These are phyloP conservation scores for Trichoderma simmonsii DNA, from an alignment of 2,329 filamentous ascomycete species.

Conservation along the genomic window DNA sequence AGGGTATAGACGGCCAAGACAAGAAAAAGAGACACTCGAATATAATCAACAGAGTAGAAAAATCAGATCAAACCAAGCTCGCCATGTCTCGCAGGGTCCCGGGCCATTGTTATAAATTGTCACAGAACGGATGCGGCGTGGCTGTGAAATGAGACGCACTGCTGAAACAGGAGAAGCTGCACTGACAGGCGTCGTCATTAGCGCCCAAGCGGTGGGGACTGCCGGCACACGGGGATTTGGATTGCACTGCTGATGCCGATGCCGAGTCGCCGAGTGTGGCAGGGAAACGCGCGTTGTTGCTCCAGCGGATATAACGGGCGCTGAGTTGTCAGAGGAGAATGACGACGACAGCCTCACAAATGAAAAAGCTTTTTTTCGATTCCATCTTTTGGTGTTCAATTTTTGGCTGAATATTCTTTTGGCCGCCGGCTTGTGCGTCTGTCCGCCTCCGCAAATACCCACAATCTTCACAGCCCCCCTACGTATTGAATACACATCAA, in stretches of 20 bases:
- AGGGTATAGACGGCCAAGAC: background rate
- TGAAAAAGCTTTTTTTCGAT: background rate
- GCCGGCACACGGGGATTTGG: background rate
- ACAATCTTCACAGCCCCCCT: background rate
- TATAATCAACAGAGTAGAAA: background rate
- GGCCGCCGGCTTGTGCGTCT: background rate
- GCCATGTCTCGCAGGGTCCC: background rate
- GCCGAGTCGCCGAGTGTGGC: constrained; percentile 10
- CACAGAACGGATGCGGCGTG: background rate
- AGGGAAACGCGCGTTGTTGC: background rate
- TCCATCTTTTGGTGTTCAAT: background rate
- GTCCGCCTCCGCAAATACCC: background rate
- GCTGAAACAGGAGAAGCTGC: constrained; percentile 12
- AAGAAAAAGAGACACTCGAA: background rate
- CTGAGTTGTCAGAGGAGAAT: background rate
- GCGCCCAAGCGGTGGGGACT: constrained; percentile 8
- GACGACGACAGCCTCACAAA: background rate
- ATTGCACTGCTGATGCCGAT: background rate
- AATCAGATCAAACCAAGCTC: background rate
- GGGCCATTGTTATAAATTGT: background rate
- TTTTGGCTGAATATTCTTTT: background rate
- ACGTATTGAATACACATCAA: background rate
- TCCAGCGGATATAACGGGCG: background rate
- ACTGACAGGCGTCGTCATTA: constrained; percentile 17
- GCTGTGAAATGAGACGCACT: constrained; percentile 11